Evolutionary conservation across 2,329 filamentous ascomycete genomes (phyloP), one percentile per base, ranked within the genome.

Genomic region (Hypocrella siamensis): DNA sequence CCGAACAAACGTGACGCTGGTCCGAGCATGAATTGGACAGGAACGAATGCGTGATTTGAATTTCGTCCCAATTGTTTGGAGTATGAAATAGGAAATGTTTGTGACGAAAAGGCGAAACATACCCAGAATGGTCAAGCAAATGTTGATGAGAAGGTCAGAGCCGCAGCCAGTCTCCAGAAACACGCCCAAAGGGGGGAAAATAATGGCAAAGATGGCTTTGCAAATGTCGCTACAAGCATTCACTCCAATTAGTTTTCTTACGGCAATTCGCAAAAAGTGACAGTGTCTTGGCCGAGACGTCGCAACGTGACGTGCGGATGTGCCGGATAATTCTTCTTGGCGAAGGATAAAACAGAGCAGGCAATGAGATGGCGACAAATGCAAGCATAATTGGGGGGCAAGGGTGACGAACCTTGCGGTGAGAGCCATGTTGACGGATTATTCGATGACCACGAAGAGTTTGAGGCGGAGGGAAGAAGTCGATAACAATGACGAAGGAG

Each of bases 161-260:
- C 78, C 78, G 63, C 85, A 93, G 48, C 85, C 85, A 46, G 79
- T 75, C 77, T 93, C 85, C 45, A 93, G 80, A 71, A 93, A 90
- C 55, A 93, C 85, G 64, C 85, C 85, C 34, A 93, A 62, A 53
- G 85, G 85, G 35, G 85, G 85, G 42, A 93, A 74, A 63, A 93
- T 64, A 66, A 93, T 66, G 66, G 85, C 85, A 62, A 93, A 70
- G 61, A 93, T 70, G 67, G 74, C 71, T 60, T 74, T 74, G 67
- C 63, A 69, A 45, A 74, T 71, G 42, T 74, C 68, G 46, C 57
- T 60, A 31, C 30, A 32, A 11, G 10, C 9, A 15, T 6, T 7
- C 14, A 18, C 10, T 17, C 16, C n/a, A 3, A 15, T 9, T 26
- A 11, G 15, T 27, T 26, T 30, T n/a, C 21, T 19, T 27, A 14